Evolutionary conservation across 1,284 basidiomycete species (phyloP), one percentile per base, ranked within the genome.

Genomic region (Lignosus rhinocerotis): DNA sequence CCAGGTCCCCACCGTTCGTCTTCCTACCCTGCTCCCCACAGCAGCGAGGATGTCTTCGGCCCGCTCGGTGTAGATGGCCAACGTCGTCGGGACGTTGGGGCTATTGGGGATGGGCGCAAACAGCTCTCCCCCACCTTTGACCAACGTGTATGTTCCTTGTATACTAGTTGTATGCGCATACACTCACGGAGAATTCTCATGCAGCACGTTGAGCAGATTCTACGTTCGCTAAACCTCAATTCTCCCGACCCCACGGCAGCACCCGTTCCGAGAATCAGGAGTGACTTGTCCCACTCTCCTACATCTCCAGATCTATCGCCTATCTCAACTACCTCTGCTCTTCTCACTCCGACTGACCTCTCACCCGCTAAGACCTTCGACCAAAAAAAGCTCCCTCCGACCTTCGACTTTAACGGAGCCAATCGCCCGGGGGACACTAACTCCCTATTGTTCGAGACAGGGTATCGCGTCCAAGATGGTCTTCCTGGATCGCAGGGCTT

Each of bases 81-180:
- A 46, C 73, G 72, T 54, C 76, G 74, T 61, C 81, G 75, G 69
- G 79, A 81, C 61, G 76, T 90, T 51, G 88, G 89, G 17, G 86
- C 87, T 66, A 86, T 90, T 67, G 88, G 88, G 41, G 88, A 90
- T 66, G 88, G 88, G 17, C 81, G 88, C 64, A 88, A 86, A 72
- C 85, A 80, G 69, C 76, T 74, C 50, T 80, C 74, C 48, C 80
- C 85, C 14, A 81, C 79, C 49, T 80, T 81, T 55, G 84, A 82
- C 43, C 79, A 83, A 62, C 78, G 74, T 54, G 86, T 84, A 67
- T 60, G 81, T 74, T 58, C 63, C 47, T 60, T 72, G 58, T 62
- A 68, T 66, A 56, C 63, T 60, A 49, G 44, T 30, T 61, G 48
- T 61, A 59, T 64, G 53, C 64, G 60, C 67, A 65, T 63, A 58